These are phyloP conservation scores for Leucosporidium creatinivorum DNA, from an alignment of 768 basidiomycete genomes.

Conservation along the genomic window DNA sequence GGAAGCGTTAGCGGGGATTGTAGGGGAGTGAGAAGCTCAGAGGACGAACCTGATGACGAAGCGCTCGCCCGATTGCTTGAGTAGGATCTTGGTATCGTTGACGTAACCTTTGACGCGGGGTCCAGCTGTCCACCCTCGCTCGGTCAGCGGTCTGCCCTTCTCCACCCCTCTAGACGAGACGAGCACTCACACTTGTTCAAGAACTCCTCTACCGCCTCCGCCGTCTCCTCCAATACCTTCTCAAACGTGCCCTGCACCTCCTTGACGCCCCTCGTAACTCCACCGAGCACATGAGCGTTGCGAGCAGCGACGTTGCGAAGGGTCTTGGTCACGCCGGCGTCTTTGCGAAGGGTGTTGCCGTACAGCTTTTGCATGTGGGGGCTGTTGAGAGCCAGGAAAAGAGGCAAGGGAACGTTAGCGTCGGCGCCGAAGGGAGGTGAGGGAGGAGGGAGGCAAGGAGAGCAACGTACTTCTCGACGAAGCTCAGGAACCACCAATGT, in stretches of 20 bases:
- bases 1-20: neutral
- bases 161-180: too few relatives aligned
- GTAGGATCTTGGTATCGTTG: slow-evolving; percentile 80
- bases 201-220: slow-evolving; percentile 88
- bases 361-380: slow-evolving; percentile 99
- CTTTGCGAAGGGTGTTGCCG: slow-evolving; percentile 84
- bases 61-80: slow-evolving; percentile 83
- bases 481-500: slow-evolving; percentile 92
- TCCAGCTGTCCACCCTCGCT: slow-evolving; percentile 56
- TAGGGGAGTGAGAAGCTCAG: neutral
- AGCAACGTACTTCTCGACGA: slow-evolving; percentile 72
- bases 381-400: too few relatives aligned
- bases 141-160: too few relatives aligned
- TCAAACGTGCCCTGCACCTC: slow-evolving; percentile 93
- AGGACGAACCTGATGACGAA: slow-evolving; percentile 78
- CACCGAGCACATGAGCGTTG: slow-evolving; percentile 45
- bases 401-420: too few relatives aligned
- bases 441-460: neutral
- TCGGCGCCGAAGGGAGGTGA: too few relatives aligned
- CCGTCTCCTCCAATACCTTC: slow-evolving; percentile 89
- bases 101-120: slow-evolving; percentile 83
- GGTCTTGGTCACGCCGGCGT: slow-evolving; percentile 97
- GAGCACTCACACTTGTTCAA: slow-evolving; percentile 72
- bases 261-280: slow-evolving; percentile 73
- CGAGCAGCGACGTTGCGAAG: slow-evolving; percentile 55